Evolutionary conservation across 73 alveolate genomes (phyloP).

Genomic region (Paramecium tetraurelia): DNA sequence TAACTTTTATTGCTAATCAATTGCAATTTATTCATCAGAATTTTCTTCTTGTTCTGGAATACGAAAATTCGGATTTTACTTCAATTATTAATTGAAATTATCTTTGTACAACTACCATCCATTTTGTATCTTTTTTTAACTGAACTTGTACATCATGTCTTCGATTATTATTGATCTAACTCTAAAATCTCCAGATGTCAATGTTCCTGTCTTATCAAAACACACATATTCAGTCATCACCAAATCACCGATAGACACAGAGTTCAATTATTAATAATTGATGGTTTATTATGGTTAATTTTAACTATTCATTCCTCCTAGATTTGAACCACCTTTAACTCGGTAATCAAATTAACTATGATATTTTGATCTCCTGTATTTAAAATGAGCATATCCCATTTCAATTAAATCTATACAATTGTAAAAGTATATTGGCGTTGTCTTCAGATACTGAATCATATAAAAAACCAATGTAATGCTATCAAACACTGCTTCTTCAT

Average conservation of each 20-base stretch:
- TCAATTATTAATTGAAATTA: not conserved
- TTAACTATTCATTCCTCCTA: not conserved
- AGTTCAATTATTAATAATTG: not conserved
- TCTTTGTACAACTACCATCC: not conserved
- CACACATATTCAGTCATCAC: conserved; percentile 40
- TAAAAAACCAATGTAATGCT: not conserved
- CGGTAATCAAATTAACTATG: not conserved
- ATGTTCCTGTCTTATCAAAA: conserved; percentile 37
- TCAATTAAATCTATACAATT: not conserved
- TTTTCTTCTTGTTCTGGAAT: not conserved
- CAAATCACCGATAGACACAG: not conserved
- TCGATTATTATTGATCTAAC: not conserved
- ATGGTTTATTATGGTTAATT: not conserved
- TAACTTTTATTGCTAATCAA: not conserved
- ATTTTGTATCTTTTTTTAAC: not conserved
- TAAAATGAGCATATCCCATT: not conserved
- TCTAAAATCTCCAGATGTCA: conserved; percentile 20
- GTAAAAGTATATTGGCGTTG: not conserved
- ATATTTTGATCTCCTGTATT: not conserved
- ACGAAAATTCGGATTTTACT: not conserved
- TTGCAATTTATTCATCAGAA: not conserved
- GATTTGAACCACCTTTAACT: not conserved
- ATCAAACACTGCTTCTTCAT: not conserved
- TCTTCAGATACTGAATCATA: not conserved
- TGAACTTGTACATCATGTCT: not conserved